Base-by-base conservation (phyloP, 805 yeast species). In the Nakazawaea laoshanensis region DNA sequence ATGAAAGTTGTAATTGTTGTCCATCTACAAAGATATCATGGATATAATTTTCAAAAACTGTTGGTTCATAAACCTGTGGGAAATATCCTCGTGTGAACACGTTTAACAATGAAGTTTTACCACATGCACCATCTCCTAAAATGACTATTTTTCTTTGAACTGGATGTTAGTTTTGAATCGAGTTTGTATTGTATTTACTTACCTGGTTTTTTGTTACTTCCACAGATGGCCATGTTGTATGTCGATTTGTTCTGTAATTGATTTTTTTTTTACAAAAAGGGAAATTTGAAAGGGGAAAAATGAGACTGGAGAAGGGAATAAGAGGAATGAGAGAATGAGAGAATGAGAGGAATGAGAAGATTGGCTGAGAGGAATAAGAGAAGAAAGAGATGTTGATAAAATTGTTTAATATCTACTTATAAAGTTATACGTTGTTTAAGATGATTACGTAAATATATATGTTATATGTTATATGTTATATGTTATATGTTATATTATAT, bases 71-170 rank as follows among this genome's bases (percentile, higher is more conserved):
- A 14, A 89, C 97, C 53, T 92, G 96, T 7, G 97, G 97, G 63
- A 89, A 89, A 57, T 89, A 92, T 2, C 98, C 98, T 46, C 96
- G 67, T 5, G 98, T 92, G 62, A 89, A 92, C 42, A 92, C 96
- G 53, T 89, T 92, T 50, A 89, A 66, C 35, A 92, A 66, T 8
- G 96, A 88, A 2, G 98, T 89, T 56, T 89, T 89, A 59, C 98
- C 98, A 64, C 96, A 89, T 15, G 97, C 96, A 74, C 97, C 96
- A 60, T 89, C 96, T 32, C 97, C 97, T 18, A 89, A 65, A 41
- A 88, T 88, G 47, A 88, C 97, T 35, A 88, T 86, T 55, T 88
- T 88, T 47, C 96, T 80, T 58, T 85, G 87, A 42, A 86, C 85
- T 64, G 47, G 17, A 12, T 20, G 23, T 20, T 20, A 20, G 23